A percentile compares a stretch with the other conserved stretches of the same genome.
phyloP scores from a whole-genome alignment of 177 flowering plant genomes.

The Vitis hybrid region DNA sequence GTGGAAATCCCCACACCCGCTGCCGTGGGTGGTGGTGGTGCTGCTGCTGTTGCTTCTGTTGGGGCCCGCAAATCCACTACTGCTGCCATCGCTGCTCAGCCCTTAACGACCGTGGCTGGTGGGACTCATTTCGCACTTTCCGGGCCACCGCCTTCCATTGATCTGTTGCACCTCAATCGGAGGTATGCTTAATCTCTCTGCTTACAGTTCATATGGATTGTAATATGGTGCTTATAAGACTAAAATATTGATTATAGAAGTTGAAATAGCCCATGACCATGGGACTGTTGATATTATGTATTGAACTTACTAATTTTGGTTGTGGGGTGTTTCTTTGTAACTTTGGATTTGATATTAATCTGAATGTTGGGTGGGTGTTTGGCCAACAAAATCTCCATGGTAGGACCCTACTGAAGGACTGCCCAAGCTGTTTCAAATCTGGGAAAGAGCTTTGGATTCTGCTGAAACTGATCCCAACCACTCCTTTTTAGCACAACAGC shows the following conservation, averaged over 20 bases:
- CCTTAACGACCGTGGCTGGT: constrained; percentile 14
- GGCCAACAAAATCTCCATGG: background rate
- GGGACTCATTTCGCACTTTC: constrained; percentile 33
- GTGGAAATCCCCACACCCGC: constrained; percentile 83
- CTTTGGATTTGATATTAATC: background rate
- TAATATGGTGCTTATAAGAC: too few species aligned
- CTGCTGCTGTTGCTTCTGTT: background rate
- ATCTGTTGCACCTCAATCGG: constrained; percentile 43
- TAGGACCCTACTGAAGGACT: constrained; percentile 7
- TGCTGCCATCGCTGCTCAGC: constrained; percentile 11
- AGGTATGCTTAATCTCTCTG: constrained; percentile 29
- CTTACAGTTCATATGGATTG: too few species aligned
- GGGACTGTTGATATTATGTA: too few species aligned
- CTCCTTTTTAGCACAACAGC: constrained; percentile 2
- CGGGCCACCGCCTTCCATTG: constrained; percentile 37
- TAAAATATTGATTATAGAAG: too few species aligned
- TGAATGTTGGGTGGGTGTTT: too few species aligned
- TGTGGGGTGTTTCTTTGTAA: background rate
- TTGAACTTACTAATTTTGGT: too few species aligned
- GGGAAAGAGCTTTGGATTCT: constrained; percentile 19
- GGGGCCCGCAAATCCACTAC: constrained; percentile 8
- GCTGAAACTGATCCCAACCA: constrained; percentile 28
- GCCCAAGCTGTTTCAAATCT: constrained; percentile 19
- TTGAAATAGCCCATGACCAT: too few species aligned
- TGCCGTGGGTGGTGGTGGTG: constrained; percentile 13